Evolutionary conservation across 306 rosid genomes (phyloP), one percentile per base, ranked within the genome.

Genomic region (Dryas alaskensis): DNA sequence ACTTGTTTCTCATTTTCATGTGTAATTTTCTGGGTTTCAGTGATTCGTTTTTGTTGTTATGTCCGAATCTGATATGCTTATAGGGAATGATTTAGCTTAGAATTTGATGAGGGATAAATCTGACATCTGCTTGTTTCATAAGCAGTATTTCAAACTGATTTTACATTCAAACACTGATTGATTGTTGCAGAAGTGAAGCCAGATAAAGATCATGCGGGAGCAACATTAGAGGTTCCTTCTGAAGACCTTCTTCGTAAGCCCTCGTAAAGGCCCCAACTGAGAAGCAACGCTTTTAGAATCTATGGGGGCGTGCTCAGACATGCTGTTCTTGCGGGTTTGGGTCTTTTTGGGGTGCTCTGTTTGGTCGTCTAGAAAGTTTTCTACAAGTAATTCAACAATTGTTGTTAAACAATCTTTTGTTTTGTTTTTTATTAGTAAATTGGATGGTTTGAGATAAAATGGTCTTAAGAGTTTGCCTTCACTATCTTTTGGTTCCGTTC

Each of bases 211-310:
- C 97, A 89, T 76, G 95, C 95, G 7, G 97, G 99, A 40, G 93
- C 96, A 65, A 92, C 91, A 39, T 84, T 92, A n/a, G 99, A 94
- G 85, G 60, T 91, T 81, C 97, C 97, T 17, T 83, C 97, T 0
- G 96, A 94, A 70, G 97, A 88, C 63, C 79, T 78, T 70, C 80
- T 86, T 45, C 69, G 74, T n/a, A 81, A 72, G 66, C 61, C 81
- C 44, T 76, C 27, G 47, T 69, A 31, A 31, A 31, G 37, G 37
- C 37, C 37, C 2, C 37, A 9, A 58, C 13, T 39, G 75, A 70
- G 54, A 66, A 62, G 46, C 46, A 8, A 13, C 17, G 49, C 13
- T 14, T 46, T 65, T 46, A 13, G n/a, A 55, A 19, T 22, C 10
- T 12, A 19, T 22, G 44, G 75, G 27, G 31, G 66, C 66, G 6